Base-by-base conservation (phyloP, 1,284 basidiomycete species). In the Cryptococcus depauperatus region DNA sequence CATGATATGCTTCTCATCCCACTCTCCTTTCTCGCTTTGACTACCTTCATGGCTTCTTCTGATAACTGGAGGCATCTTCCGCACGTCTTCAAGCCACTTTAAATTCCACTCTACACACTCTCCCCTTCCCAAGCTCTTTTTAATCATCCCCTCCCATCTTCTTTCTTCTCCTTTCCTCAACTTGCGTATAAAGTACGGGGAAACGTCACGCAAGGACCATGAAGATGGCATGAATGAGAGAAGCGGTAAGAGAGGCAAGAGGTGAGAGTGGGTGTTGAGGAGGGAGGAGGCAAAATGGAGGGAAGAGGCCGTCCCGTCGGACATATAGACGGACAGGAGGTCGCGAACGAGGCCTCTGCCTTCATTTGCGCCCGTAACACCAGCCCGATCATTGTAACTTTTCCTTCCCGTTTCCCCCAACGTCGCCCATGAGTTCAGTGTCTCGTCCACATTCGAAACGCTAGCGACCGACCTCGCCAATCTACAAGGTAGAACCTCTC, bases 291-390 rank as follows among this genome's bases (percentile, higher is more conserved):
- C 47, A 21, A 14, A 37, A 10, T 37, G 35, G 13, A 37, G 18
- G 10, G 35, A 37, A 19, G 21, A 22, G 14, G 35, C 79, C 46
- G 56, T 83, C 82, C 79, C 79, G 42, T 81, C 78, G 37, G 72
- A 74, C 81, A 89, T 82, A 64, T 89, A 89, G 8, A 90, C 83
- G 61, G 84, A 79, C 47, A 92, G 64, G 25, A 92, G 66, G 30
- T 81, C 76, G 67, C 77, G 79, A 55, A 89, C 67, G 52, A 91
- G 67, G 18, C 32, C 46, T 26, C 40, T 40, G 43, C 41, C 45
- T 32, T 37, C 43, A 4, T 35, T 46, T 75, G 73, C 57, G 75
- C 75, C 66, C 78, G 80, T 46, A 13, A 33, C 32, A n/a, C n/a
- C n/a, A n/a, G n/a, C n/a, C n/a, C n/a, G n/a, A 30, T 30, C 29